A percentile compares a stretch with the other conserved stretches of the same genome.
These are phyloP conservation scores for Scheffersomyces stambukii DNA, from an alignment of 1,139 yeast species.

Conservation along the genomic window DNA sequence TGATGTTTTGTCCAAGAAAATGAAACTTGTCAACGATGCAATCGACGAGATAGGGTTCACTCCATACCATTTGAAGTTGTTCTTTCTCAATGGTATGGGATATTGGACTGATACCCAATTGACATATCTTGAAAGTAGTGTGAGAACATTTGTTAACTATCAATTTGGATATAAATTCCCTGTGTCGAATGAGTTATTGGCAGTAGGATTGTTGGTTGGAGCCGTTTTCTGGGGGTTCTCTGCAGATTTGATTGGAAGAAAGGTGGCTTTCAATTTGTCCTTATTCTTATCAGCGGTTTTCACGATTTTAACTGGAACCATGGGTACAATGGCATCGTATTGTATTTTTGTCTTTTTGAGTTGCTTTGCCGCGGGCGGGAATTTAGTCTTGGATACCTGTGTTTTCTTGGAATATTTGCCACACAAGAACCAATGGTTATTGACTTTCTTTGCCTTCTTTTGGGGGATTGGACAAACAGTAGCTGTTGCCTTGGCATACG, in stretches of 20 bases:
- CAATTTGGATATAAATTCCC: slow-evolving; percentile 37
- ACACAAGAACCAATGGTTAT: slow-evolving; percentile 42
- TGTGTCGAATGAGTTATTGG: slow-evolving; percentile 22
- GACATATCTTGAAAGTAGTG: slow-evolving; percentile 36
- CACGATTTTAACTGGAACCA: slow-evolving; percentile 52
- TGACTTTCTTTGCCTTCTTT: slow-evolving; percentile 32
- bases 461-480: slow-evolving; percentile 36
- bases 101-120: slow-evolving; percentile 62
- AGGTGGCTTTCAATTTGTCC: slow-evolving; percentile 18
- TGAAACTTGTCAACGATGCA: slow-evolving; percentile 27
- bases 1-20: slow-evolving; percentile 20
- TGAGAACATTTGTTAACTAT: slow-evolving; percentile 35
- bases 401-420: slow-evolving; percentile 58
- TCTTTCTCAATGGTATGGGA: slow-evolving; percentile 56
- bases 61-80: slow-evolving; percentile 29
- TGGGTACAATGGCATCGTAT: slow-evolving; percentile 42
- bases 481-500: slow-evolving; percentile 29
- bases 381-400: slow-evolving; percentile 56
- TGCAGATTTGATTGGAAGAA: slow-evolving; percentile 41
- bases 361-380: slow-evolving; percentile 53
- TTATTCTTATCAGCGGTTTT: slow-evolving; percentile 32
- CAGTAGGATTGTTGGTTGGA: slow-evolving; percentile 50
- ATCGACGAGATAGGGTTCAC: slow-evolving; percentile 36
- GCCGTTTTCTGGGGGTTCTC: slow-evolving; percentile 55
- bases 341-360: slow-evolving; percentile 46